Base-by-base conservation (phyloP, 23 red algal genomes). In the Gracilaria gracilis region DNA sequence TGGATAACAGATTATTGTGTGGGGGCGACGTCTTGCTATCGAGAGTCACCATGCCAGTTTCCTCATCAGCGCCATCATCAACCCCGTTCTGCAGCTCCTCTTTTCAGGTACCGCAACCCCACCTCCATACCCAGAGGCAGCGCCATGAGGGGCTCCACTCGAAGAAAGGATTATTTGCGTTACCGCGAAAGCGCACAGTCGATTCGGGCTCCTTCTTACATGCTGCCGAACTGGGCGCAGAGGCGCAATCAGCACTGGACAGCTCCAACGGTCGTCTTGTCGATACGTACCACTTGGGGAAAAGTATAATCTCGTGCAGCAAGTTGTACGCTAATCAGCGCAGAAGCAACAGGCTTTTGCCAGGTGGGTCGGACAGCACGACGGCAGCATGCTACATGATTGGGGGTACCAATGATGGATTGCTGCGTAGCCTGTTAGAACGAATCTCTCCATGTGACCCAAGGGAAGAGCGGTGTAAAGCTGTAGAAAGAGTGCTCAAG, bases 311-410 rank as follows among this genome's bases (percentile, higher is more conserved):
- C 12, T 37, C 61, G 9, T 73, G 57, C 28, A 66, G 55, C 20
- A 73, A 75, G 39, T 44, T 87, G 44, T 87, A 87, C 31, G 83
- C 83, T 42, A 87, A 87, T 65, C 83, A 87, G 36, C 62, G 83
- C 4, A 59, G 83, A 72, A 72, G 62, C 32, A 87, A 87, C 47
- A 59, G 83, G 32, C 66, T 90, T 47, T 44, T 90, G 73, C 86
- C 86, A 21, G 86, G 86, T 0, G 86, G 86, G 0, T 67, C 55
- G 16, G 86, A 90, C 75, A 65, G 62, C n/a, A 80, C 86, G 0
- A 79, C 74, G 11, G 86, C 86, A 11, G 86, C 74, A 1, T 90
- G 86, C 36, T 90, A 80, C 75, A 90, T 90, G 86, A 79, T 90
- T 23, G 86, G 86, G 9, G 86, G 70, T 15, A 90, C 86, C 0